These are phyloP conservation scores for Multifurca ochricompacta DNA, from an alignment of 768 basidiomycete species.

Conservation along the genomic window DNA sequence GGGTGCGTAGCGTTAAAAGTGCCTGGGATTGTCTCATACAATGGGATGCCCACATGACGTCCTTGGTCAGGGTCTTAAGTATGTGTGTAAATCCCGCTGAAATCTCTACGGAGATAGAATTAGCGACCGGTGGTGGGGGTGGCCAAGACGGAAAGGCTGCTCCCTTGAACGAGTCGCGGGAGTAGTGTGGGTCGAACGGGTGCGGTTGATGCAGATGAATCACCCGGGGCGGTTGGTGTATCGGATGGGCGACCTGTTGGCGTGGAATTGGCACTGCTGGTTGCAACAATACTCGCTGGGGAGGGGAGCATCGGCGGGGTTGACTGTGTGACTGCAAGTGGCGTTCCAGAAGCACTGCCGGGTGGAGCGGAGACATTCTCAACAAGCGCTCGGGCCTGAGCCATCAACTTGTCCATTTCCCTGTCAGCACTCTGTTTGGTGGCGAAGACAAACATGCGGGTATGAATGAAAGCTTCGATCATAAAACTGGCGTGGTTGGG, in stretches of 20 bases:
- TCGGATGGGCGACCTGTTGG: constrained; percentile 54
- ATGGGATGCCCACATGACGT: constrained; percentile 30
- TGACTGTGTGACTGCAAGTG: constrained; percentile 14
- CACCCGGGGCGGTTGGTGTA: constrained; percentile 39
- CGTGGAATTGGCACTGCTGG: constrained; percentile 70
- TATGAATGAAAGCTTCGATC: constrained; percentile 70
- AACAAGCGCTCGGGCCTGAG: constrained; percentile 21
- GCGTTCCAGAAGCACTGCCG: constrained; percentile 17
- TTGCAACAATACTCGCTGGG: constrained; percentile 58
- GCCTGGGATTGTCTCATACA: constrained; percentile 31
- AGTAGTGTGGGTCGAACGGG: constrained; percentile 23
- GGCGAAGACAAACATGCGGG: constrained; percentile 40
- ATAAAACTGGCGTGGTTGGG: constrained; percentile 45
- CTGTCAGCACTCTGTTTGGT: constrained; percentile 26
- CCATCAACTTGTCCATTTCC: constrained; percentile 20
- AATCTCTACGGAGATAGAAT: constrained; percentile 22
- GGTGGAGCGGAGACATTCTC: constrained; percentile 19
- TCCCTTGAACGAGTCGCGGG: constrained; percentile 23
- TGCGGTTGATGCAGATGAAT: constrained; percentile 17
- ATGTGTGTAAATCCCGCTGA: constrained; percentile 20
- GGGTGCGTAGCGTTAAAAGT: constrained; percentile 53
- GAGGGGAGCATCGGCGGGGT: constrained; percentile 77
- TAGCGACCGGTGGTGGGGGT: constrained; percentile 22
- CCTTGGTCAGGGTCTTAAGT: constrained; percentile 35
- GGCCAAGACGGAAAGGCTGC: constrained; percentile 19